phyloP scores from a whole-genome alignment of 1,284 basidiomycete species.

The Moesziomyces sp. region DNA sequence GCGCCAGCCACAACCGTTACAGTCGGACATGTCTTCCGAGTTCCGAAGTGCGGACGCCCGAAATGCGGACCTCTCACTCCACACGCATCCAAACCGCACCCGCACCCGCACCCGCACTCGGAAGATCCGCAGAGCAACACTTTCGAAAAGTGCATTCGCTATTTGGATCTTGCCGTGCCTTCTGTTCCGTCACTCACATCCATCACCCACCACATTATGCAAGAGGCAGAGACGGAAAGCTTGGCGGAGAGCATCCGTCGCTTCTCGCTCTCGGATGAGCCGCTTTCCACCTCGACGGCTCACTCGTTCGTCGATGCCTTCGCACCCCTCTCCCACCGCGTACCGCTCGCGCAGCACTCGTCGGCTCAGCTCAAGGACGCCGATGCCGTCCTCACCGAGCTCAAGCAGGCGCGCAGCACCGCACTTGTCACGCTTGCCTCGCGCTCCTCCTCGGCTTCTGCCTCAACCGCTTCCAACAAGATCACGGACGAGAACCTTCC shows the following conservation, averaged over 20 bases:
- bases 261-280: conserved; percentile 38
- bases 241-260: conserved; percentile 22
- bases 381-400: neutral
- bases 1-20: too few relatives aligned
- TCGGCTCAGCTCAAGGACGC: neutral
- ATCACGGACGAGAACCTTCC: conserved; percentile 26
- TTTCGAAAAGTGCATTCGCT: too few relatives aligned
- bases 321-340: conserved; percentile 17
- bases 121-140: neutral
- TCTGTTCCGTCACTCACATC: too few relatives aligned
- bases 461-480: neutral
- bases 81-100: too few relatives aligned
- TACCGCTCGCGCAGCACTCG: neutral
- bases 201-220: neutral
- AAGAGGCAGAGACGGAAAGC: conserved; percentile 15
- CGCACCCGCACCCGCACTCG: too few relatives aligned
- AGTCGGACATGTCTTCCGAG: neutral
- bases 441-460: conserved; percentile 26
- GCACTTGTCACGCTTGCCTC: conserved; percentile 32
- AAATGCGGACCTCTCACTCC: too few relatives aligned
- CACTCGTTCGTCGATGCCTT: conserved; percentile 38
- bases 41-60: neutral
- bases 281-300: conserved; percentile 39
- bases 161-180: too few relatives aligned
- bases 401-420: conserved; percentile 29